Evolutionary conservation across 2,329 filamentous ascomycete species (phyloP), one percentile per base, ranked within the genome.

Genomic region (Cephalotrichum gorgonifer): DNA sequence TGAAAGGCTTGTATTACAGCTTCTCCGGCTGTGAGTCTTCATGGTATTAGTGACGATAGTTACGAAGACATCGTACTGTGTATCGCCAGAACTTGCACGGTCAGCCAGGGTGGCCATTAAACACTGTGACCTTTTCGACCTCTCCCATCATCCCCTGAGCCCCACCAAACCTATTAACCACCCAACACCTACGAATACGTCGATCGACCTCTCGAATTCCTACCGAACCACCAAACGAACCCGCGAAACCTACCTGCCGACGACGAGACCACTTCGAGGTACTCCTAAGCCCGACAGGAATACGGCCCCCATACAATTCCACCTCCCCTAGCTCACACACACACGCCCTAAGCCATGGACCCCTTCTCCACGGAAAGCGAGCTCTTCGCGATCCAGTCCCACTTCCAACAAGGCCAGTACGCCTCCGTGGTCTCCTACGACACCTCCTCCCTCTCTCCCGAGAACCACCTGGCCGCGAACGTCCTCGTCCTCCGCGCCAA

Each of bases 391-490:
- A 77, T 85, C 55, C 79, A 84, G 71, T 84, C 79, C 67, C 67
- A 79, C 68, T 85, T 85, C 69, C 76, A 84, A 65, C 79, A 84
- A 66, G 89, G 87, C 62, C 90, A 95, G 73, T 95, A 88, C 75
- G 78, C 87, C 62, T 76, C 84, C 62, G 90, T 94, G 54, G 68
- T 94, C 67, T 85, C 93, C 70, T 95, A 89, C 69, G 85, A 94
- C 67, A 85, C 82, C 41, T 81, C 85, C 6, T 74, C 82, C 52
- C 85, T 97, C 61, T 93, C 87, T 42, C 57, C 82, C 54, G 81
- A 85, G 59, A 96, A 96, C 70, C 74, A 75, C 43, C 74, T 89
- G 14, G 80, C 88, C 39, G 86, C 87, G 38, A 83, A 83, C 51
- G 71, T 95, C 42, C 79, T 97, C 50, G 76, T 85, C 63, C 80